Evolutionary conservation across 768 basidiomycete species (phyloP).

Genomic region (Rubroboletus pulcherrimus): DNA sequence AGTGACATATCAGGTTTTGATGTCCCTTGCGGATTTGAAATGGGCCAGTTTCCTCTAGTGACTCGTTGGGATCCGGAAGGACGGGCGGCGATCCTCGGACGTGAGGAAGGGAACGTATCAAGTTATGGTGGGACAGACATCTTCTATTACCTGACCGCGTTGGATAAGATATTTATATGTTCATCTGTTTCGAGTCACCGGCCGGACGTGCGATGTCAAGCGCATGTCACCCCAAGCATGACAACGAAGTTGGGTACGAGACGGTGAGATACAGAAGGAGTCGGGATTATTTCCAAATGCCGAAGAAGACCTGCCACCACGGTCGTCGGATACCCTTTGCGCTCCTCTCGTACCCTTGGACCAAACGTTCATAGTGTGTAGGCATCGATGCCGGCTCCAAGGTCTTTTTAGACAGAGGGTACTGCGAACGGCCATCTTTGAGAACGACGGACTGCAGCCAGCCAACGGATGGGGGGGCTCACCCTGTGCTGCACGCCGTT

Average conservation of each 20-base stretch:
- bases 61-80: background rate
- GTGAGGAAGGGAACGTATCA: background rate
- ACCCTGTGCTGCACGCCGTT: conserved; percentile 61
- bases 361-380: conserved; percentile 66
- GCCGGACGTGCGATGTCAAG: background rate
- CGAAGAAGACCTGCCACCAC: conserved; percentile 83
- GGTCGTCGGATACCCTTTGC: conserved; percentile 72
- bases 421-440: conserved; percentile 40
- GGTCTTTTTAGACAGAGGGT: conserved; percentile 59
- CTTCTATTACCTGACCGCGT: background rate
- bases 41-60: background rate
- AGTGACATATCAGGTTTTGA: background rate
- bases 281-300: conserved; percentile 48
- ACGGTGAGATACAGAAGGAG: background rate
- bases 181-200: conserved; percentile 3
- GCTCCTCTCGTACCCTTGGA: conserved; percentile 73
- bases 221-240: background rate
- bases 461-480: conserved; percentile 1
- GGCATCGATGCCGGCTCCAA: conserved; percentile 70
- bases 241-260: background rate
- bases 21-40: background rate
- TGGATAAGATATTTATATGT: conserved; percentile 1
- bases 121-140: background rate
- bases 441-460: background rate
- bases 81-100: background rate